Conservation (phyloP, 345 rosid species). For the Euclidium syriacum region DNA sequence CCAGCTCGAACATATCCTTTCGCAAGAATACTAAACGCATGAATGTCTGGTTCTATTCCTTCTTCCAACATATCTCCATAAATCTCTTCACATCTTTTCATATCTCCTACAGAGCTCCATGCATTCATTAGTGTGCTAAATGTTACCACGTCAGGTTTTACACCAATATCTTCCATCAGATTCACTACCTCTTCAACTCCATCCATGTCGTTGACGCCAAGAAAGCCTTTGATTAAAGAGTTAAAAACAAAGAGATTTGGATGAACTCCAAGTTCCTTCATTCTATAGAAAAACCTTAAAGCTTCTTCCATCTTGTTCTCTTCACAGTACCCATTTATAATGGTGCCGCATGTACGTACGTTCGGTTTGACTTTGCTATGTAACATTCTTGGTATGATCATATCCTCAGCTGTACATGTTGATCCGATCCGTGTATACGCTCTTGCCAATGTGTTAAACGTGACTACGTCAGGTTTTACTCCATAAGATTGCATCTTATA, state of each 20-base stretch:
- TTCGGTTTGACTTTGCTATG: conserved; percentile 58
- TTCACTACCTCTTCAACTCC: conserved; percentile 83
- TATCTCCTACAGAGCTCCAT: conserved; percentile 81
- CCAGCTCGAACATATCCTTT: conserved; percentile 79
- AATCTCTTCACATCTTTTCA: conserved; percentile 81
- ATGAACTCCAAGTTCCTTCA: conserved; percentile 78
- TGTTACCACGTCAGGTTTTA: conserved; percentile 76
- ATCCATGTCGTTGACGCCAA: conserved; percentile 45
- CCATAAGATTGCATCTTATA: conserved; percentile 67
- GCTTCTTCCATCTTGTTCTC: conserved; percentile 83
- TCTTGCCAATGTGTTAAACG: conserved; percentile 70
- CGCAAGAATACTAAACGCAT: conserved; percentile 74
- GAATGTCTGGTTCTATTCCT: conserved; percentile 72
- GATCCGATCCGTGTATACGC: conserved; percentile 63
- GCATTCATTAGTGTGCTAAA: conserved; percentile 93
- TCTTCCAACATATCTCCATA: conserved; percentile 69
- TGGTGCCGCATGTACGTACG: conserved; percentile 78
- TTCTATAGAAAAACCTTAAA: conserved; percentile 59
- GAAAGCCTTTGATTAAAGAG: conserved; percentile 79
- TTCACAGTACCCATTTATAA: conserved; percentile 72
- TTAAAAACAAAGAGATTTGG: conserved; percentile 86
- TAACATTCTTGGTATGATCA: conserved; percentile 72
- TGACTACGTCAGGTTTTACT: conserved; percentile 70
- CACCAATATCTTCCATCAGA: conserved; percentile 62
- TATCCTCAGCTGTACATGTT: conserved; percentile 60